These are phyloP conservation scores for Trichoderma simmonsii DNA, from an alignment of 2,329 filamentous ascomycete species.

Conservation along the genomic window DNA sequence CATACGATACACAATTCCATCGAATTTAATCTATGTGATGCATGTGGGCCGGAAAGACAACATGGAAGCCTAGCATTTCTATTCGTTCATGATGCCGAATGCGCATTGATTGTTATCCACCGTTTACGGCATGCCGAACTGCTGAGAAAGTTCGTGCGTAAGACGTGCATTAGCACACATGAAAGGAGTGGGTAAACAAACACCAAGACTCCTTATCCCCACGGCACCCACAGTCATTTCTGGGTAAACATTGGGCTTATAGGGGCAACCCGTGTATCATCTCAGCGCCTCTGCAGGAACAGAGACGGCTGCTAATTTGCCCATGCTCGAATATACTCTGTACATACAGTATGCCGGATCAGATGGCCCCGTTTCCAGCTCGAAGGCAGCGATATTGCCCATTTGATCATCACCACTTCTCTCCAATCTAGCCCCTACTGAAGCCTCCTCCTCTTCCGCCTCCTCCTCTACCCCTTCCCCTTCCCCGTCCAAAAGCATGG, in stretches of 20 bases:
- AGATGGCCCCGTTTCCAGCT: not conserved
- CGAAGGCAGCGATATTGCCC: not conserved
- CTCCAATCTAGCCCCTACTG: not conserved
- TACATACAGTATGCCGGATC: not conserved
- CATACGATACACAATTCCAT: not conserved
- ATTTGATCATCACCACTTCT: not conserved
- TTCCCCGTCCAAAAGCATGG: conserved; percentile 28
- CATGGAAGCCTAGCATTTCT: not conserved
- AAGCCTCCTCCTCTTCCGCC: not conserved
- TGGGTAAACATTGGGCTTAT: conserved; percentile 2
- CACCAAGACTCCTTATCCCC: conserved; percentile 3
- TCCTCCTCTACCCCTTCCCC: conserved; percentile 13
- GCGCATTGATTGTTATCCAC: conserved; percentile 1
- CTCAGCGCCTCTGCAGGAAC: not conserved
- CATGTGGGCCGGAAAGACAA: not conserved
- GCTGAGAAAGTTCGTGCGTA: not conserved
- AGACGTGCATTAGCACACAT: conserved; percentile 13
- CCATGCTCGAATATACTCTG: not conserved
- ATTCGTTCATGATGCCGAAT: not conserved
- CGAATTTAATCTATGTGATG: not conserved
- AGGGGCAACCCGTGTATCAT: not conserved
- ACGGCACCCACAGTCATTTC: not conserved
- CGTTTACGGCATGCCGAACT: not conserved
- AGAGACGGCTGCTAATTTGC: not conserved
- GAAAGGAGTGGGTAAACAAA: conserved; percentile 14